Base-by-base conservation (phyloP, 306 rosid species). In the Cicer arietinum region DNA sequence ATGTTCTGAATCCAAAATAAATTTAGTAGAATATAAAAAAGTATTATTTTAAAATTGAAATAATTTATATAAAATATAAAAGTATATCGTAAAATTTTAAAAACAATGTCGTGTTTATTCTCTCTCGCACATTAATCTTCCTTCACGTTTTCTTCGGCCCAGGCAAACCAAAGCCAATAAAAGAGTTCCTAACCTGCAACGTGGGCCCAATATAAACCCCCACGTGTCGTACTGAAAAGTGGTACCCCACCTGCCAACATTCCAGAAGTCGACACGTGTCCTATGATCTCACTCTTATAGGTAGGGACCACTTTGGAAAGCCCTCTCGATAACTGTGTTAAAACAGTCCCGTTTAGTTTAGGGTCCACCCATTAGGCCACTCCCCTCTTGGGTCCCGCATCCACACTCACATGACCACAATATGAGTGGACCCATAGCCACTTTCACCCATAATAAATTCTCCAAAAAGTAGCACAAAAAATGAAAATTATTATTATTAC, bases 221-320 rank as follows among this genome's bases (percentile, higher is more conserved):
- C 81, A 81, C 85, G 78, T 81, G 85, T 81, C 75, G 18, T 20
- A 64, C 51, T 11, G 0, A 37, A 80, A 81, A 63, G 81, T 81
- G 75, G 69, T 63, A 50, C 25, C 85, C 85, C 59, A 65, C 81
- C 59, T 57, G 73, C 47, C 6, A 52, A 64, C 75, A n/a, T 71
- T 7, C 39, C 50, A 54, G 1, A 3, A 18, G 0, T 0, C 39
- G 79, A 76, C 79, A 81, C 81, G 79, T 71, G 78, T 65, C 52
- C 48, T 1, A 0, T 56, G 10, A 7, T 12, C 69, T 12, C 16
- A 22, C 67, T 8, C 25, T 3, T 1, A n/a, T 11, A 35, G 3
- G n/a, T 16, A 59, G 84, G 77, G 81, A 63, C 81, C 85, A 70
- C 75, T 8, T n/a, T 47, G 47, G 6, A 81, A 69, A 63, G 68